Conservation (phyloP, 345 rosid species). For the Bruguiera gymnorhiza region DNA sequence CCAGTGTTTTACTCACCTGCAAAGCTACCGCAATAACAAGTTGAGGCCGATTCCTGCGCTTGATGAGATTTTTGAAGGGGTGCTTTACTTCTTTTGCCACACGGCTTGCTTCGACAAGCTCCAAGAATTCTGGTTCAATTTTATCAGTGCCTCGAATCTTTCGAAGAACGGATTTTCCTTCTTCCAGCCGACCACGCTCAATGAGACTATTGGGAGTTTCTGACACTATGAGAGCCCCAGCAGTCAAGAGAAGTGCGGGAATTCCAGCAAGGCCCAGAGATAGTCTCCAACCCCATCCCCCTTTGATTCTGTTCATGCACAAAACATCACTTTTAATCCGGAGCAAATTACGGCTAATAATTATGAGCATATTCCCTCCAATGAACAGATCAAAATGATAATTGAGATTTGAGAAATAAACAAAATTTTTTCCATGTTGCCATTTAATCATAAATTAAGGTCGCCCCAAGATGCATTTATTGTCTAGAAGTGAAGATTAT, state of each 20-base stretch:
- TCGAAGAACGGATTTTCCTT: constrained; percentile 82
- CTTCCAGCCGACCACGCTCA: constrained; percentile 76
- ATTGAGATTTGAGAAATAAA: too few species aligned
- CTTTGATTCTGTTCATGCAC: constrained; percentile 46
- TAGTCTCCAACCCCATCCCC: constrained; percentile 97
- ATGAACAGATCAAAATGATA: too few species aligned
- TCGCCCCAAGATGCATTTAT: too few species aligned
- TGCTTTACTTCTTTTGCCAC: constrained; percentile 81
- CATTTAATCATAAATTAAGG: too few species aligned
- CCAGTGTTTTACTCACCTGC: constrained; percentile 44
- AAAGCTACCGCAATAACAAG: constrained; percentile 72
- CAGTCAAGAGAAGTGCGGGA: constrained; percentile 74
- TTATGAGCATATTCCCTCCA: too few species aligned
- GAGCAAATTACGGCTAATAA: not conserved
- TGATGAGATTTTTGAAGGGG: constrained; percentile 78
- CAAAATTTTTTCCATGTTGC: too few species aligned
- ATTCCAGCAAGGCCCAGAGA: constrained; percentile 86
- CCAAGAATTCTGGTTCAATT: constrained; percentile 76
- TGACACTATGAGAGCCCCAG: constrained; percentile 69
- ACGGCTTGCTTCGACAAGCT: constrained; percentile 89
- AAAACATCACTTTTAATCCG: not conserved
- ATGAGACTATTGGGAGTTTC: constrained; percentile 93
- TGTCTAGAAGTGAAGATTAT: too few species aligned
- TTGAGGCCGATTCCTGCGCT: constrained; percentile 72
- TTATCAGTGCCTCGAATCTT: constrained; percentile 77